Conservation (phyloP, 2,329 filamentous ascomycete species). For the Teratosphaeria destructans region DNA sequence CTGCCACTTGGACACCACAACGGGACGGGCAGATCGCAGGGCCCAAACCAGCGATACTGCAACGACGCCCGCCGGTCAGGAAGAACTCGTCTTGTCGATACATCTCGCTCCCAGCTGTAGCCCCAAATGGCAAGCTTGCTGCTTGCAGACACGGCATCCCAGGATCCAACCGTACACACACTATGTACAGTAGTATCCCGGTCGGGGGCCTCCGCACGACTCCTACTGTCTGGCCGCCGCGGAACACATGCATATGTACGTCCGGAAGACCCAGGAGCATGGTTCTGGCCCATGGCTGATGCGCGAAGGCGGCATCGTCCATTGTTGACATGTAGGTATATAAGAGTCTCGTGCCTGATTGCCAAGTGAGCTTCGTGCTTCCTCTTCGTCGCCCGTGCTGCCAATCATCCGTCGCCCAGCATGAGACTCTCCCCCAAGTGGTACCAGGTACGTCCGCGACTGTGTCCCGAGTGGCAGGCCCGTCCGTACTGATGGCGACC, state of each 20-base stretch:
- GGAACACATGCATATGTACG: background rate
- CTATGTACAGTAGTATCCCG: too few species aligned
- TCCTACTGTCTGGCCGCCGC: background rate
- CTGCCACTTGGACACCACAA: too few species aligned
- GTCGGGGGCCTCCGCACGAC: background rate
- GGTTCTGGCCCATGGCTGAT: background rate
- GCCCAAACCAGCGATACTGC: too few species aligned
- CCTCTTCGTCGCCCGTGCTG: background rate
- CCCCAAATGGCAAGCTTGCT: too few species aligned
- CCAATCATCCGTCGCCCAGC: background rate
- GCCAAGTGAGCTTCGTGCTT: background rate
- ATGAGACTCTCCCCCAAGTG: constrained; percentile 48
- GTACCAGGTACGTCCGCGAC: constrained; percentile 33
- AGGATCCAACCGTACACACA: too few species aligned
- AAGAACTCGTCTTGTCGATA: too few species aligned
- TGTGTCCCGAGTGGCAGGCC: too few species aligned
- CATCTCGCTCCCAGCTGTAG: too few species aligned
- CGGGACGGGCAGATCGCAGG: too few species aligned
- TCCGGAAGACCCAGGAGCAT: background rate
- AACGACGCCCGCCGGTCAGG: too few species aligned
- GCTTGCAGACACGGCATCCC: too few species aligned
- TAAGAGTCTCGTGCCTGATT: background rate
- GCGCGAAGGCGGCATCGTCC: background rate
- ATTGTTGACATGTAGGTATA: background rate
- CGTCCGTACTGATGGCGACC: background rate